Conservation (phyloP, 2,329 filamentous ascomycete genomes). For the Colletotrichum cuscutae region DNA sequence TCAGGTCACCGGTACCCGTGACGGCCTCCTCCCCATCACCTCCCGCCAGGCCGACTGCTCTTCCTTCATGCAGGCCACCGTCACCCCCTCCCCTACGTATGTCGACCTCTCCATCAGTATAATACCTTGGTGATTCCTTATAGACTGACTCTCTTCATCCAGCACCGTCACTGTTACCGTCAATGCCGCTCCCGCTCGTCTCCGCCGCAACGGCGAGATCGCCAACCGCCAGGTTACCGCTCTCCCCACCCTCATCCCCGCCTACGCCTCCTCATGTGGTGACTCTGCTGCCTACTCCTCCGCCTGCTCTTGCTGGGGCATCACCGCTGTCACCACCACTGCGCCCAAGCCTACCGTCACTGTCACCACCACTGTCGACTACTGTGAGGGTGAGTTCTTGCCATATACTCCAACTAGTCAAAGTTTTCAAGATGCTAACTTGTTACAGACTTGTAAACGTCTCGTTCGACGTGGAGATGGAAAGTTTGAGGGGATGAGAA, state of each 20-base stretch:
- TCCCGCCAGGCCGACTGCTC: slow-evolving; percentile 52
- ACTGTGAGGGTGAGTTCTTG: slow-evolving; percentile 46
- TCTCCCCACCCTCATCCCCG: slow-evolving; percentile 47
- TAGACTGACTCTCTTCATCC: slow-evolving; percentile 37
- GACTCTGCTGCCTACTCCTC: slow-evolving; percentile 48
- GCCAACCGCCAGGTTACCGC: slow-evolving; percentile 45
- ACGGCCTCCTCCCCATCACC: slow-evolving; percentile 46
- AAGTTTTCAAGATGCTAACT: neutral
- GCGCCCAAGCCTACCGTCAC: slow-evolving; percentile 51
- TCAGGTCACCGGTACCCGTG: slow-evolving; percentile 55
- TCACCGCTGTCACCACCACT: slow-evolving; percentile 51
- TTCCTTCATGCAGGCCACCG: slow-evolving; percentile 51
- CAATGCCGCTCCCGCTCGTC: slow-evolving; percentile 43
- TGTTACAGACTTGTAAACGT: slow-evolving; percentile 21
- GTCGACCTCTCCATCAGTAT: slow-evolving; percentile 30
- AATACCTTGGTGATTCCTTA: neutral
- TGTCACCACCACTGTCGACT: slow-evolving; percentile 53
- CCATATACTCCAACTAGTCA: too few species aligned
- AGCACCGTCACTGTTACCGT: slow-evolving; percentile 52
- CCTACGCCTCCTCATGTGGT: slow-evolving; percentile 53
- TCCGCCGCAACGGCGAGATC: slow-evolving; percentile 40
- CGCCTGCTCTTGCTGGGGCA: slow-evolving; percentile 57
- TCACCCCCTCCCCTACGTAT: slow-evolving; percentile 53
- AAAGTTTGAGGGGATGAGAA: neutral
- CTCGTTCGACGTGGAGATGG: neutral